Base-by-base conservation (phyloP, 1,284 basidiomycete genomes). In the Microbotryomycetes sp. region DNA sequence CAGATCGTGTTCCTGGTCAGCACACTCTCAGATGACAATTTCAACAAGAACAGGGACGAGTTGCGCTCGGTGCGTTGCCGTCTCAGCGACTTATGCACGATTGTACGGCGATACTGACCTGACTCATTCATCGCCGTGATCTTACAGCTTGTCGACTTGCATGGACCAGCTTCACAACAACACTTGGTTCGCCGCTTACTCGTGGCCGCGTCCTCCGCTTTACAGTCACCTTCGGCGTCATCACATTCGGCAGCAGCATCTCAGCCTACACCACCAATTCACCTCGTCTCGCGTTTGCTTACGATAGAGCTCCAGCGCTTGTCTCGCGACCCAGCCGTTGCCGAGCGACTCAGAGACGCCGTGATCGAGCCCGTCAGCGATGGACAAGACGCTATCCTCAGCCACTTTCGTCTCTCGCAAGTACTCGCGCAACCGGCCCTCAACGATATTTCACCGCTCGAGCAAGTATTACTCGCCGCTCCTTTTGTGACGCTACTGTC, bases 101-200 rank as follows among this genome's bases (percentile, higher is more conserved):
- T 16, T n/a, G 9, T 22, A 6, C 29, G 23, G 6, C 6, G 25
- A 23, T 26, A 7, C n/a, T 36, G 16, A 19, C n/a, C 51, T 49
- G 32, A 54, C 48, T 47, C 36, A 19, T 23, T 0, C 14, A 23
- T 51, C 49, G 61, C 65, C 62, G 67, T 63, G 66, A 64, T 49
- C 25, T 65, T 65, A 45, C 76, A 96, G 92, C 83, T 96, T 71
- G 89, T 90, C 67, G 90, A 94, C 74, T 88, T 90, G 75, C 89
- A 96, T 82, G 90, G 91, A 59, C 82, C 90, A 72, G 92, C 94
- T 76, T 93, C 91, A 67, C 94, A 96, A 78, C 83, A 92, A 64
- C 91, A 96, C 78, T 93, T 93, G 79, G 88, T 97, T 69, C 87
- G 92, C 66, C 87, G 92, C 65, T 86, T 94, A 75, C 89, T 93